Base-by-base conservation (phyloP, 805 yeast species). In the Candida anglica region DNA sequence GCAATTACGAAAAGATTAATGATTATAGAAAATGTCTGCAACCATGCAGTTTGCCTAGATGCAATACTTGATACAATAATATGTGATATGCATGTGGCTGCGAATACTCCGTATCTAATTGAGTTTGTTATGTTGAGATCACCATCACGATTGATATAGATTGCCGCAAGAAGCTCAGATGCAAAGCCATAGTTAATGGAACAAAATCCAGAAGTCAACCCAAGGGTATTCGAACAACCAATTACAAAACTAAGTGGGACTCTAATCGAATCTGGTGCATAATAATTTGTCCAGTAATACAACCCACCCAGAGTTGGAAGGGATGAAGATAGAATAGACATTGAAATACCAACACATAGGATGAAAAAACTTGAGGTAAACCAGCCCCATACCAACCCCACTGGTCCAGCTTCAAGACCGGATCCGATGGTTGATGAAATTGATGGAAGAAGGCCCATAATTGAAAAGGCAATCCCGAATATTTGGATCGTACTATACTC, bases 101-200 rank as follows among this genome's bases (percentile, higher is more conserved):
- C 81, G 46, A 74, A 81, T 2, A 82, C 76, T 28, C 86, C 88
- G 47, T 81, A 83, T 1, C 66, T 58, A 38, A 66, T 76, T 16
- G 69, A 79, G 25, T 61, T 54, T 2, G 85, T 73, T 23, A 77
- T 69, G 3, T 54, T 69, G 40, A 77, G 82, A 36, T 61, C 60
- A 17, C 81, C 82, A 41, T 79, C 81, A 30, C 58, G 60, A 19
- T 61, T 66, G 19, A 77, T 60, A 30, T 71, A 69, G 29, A 81
- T 82, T 8, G 78, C 75, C 8, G 87, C 75, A 17, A 77, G 48
- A 10, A 77, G 57, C 46, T 76, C 81, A 34, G 60, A 65, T 2
- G 85, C 77, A 46, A 81, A 77, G 13, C 89, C 89, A 48, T 80
- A 82, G 43, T 74, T 74, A 39, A 83, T 77, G 14, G 85, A 76